Evolutionary conservation across 2,329 filamentous ascomycete genomes (phyloP).

Genomic region (Arthrobotrys sphaeroides): DNA sequence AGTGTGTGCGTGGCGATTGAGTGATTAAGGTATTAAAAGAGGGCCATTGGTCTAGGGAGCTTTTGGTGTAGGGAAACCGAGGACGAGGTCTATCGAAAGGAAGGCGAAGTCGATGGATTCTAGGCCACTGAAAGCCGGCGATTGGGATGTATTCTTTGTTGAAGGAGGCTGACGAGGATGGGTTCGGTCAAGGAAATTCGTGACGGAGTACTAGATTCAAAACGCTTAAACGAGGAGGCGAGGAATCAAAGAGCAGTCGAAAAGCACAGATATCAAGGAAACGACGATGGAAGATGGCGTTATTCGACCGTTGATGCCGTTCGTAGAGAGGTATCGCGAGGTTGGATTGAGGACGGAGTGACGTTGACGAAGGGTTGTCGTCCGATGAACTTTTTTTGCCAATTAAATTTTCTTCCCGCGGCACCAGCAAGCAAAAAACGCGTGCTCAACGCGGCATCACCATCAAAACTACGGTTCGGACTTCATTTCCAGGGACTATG

Average conservation of each 20-base stretch:
- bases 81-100: not conserved
- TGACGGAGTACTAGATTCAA: constrained; percentile 25
- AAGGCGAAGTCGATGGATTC: not conserved
- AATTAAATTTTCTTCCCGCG: constrained; percentile 12
- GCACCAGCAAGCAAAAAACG: constrained; percentile 22
- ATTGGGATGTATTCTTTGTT: not conserved
- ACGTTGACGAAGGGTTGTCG: constrained; percentile 37
- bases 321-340: constrained; percentile 29
- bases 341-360: constrained; percentile 13
- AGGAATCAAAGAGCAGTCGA: not conserved
- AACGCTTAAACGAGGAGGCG: constrained; percentile 31
- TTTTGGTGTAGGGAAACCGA: not conserved
- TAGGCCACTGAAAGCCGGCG: not conserved
- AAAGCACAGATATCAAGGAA: not conserved
- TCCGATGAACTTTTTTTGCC: constrained; percentile 35
- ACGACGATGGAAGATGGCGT: not conserved
- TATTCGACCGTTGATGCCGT: not conserved
- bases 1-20: constrained; percentile 10
- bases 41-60: constrained; percentile 11
- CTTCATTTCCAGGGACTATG: not conserved
- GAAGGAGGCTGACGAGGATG: constrained; percentile 21
- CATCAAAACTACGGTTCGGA: not conserved
- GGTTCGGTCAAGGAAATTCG: constrained; percentile 40
- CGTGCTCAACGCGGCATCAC: constrained; percentile 44
- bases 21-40: constrained; percentile 16